Base-by-base conservation (phyloP, 2,329 filamentous ascomycete genomes). In the Bipolaris zeicola region DNA sequence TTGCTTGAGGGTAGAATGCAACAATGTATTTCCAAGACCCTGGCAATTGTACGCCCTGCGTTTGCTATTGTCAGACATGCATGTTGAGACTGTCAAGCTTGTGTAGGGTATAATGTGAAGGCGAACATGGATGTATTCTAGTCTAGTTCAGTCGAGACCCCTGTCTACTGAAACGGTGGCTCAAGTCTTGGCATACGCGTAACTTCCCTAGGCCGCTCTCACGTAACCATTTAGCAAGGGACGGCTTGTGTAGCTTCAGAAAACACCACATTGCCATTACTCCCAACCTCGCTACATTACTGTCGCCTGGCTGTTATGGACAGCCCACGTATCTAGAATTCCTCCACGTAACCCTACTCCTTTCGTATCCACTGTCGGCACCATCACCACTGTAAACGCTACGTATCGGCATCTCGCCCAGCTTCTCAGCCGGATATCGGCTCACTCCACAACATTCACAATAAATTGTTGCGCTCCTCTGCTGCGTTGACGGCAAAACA, bases 201-300 rank as follows among this genome's bases (percentile, higher is more conserved):
- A 65, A 44, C 63, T 63, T 52, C 37, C 47, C 50, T 61, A 36
- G 53, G 55, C 37, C 43, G 39, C 50, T 31, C 37, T 52, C 39
- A 57, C 51, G 61, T 61, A 60, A 64, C 60, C 51, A 61, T 58
- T 42, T 54, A 61, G 60, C 63, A 65, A 54, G 46, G 65, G 59
- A 64, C 68, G 65, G 60, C 22, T 24, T n/a, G 39, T 5, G 62
- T 69, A 66, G 61, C 66, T 70, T 63, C 53, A 60, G 42, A 49
- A 36, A 60, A 67, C 61, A 64, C 50, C 44, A 55, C 61, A 65
- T 65, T 58, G 51, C 63, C 60, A 60, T 58, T 41, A 46, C 41
- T 57, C 53, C 24, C 55, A 39, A 22, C 26, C 28, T 43, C 41
- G 31, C 46, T 43, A 38, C 16, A 20, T 46, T 20, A 16, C 45